A percentile compares a stretch with the other conserved stretches of the same genome.
These are phyloP conservation scores for Saturnispora mendoncae DNA, from an alignment of 805 yeast species.

Conservation along the genomic window DNA sequence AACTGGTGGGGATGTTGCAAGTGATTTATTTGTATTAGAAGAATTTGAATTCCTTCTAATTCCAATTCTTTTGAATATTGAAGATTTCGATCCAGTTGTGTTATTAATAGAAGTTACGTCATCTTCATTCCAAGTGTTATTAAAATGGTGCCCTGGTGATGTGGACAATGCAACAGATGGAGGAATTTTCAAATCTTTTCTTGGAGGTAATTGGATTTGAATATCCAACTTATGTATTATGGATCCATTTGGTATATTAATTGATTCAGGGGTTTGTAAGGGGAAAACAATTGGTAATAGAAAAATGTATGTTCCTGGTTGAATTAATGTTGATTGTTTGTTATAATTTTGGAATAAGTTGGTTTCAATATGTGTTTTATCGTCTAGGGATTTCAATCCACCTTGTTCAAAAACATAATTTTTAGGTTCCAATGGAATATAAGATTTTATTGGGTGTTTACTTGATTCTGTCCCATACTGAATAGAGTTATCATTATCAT, in stretches of 20 bases:
- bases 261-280: constrained; percentile 52
- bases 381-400: constrained; percentile 2
- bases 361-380: constrained; percentile 11
- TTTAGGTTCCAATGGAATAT: constrained; percentile 19
- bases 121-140: constrained; percentile 4
- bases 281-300: constrained; percentile 56
- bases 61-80: constrained; percentile 22
- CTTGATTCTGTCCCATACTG: constrained; percentile 20
- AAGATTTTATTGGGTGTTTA: constrained; percentile 22
- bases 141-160: constrained; percentile 25
- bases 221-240: constrained; percentile 36
- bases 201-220: constrained; percentile 29
- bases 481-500: constrained; percentile 12
- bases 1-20: constrained; percentile 9
- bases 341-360: constrained; percentile 15
- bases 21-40: constrained; percentile 10
- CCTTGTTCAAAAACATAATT: constrained; percentile 20
- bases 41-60: constrained; percentile 14
- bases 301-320: constrained; percentile 66
- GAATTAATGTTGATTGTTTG: constrained; percentile 22
- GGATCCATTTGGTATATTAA: constrained; percentile 42
- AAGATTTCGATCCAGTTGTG: constrained; percentile 9
- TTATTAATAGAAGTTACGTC: not conserved
- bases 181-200: constrained; percentile 21
- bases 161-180: constrained; percentile 29